Evolutionary conservation across 495 filamentous ascomycete species (phyloP).

Genomic region (Penicillium chermesinum): DNA sequence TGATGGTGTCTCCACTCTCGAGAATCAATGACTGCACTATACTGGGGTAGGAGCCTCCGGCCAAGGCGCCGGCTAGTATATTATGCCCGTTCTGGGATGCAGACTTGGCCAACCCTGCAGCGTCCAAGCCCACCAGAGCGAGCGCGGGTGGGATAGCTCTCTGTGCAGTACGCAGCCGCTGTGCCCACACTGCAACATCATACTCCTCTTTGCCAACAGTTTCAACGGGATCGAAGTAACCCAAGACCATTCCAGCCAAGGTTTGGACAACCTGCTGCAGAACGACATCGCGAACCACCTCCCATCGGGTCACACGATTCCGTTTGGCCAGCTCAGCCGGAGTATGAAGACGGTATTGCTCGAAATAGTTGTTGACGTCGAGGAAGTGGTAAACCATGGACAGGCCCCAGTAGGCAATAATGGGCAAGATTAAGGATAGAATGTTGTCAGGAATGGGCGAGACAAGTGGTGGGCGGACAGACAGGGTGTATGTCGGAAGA

Average conservation of each 20-base stretch:
- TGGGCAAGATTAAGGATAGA: slow-evolving; percentile 66
- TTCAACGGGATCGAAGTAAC: slow-evolving; percentile 59
- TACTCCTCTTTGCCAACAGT: slow-evolving; percentile 71
- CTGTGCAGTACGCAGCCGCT: slow-evolving; percentile 65
- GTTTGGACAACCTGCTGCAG: slow-evolving; percentile 88
- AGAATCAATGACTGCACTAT: slow-evolving; percentile 30
- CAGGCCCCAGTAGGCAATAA: slow-evolving; percentile 81
- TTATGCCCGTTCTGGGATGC: slow-evolving; percentile 47
- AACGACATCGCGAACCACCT: slow-evolving; percentile 82
- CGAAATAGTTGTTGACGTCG: slow-evolving; percentile 75
- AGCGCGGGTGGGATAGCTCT: slow-evolving; percentile 58
- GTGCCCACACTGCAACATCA: slow-evolving; percentile 78
- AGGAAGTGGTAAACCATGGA: slow-evolving; percentile 85
- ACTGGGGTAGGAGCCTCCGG: slow-evolving; percentile 68
- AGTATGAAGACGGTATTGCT: slow-evolving; percentile 86
- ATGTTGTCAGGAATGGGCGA: slow-evolving; percentile 76
- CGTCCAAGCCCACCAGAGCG: slow-evolving; percentile 38
- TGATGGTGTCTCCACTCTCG: slow-evolving; percentile 27
- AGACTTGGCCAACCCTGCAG: slow-evolving; percentile 31
- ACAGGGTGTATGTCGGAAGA: slow-evolving; percentile 66
- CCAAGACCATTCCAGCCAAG: slow-evolving; percentile 53
- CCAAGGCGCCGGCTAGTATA: slow-evolving; percentile 60
- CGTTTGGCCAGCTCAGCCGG: slow-evolving; percentile 80
- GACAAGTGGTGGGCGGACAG: slow-evolving; percentile 63
- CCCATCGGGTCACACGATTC: slow-evolving; percentile 76